A percentile compares a stretch with the other conserved stretches of the same genome.
phyloP scores from a whole-genome alignment of 1,284 basidiomycete species.

The Pyrrhoderma lamaoense region DNA sequence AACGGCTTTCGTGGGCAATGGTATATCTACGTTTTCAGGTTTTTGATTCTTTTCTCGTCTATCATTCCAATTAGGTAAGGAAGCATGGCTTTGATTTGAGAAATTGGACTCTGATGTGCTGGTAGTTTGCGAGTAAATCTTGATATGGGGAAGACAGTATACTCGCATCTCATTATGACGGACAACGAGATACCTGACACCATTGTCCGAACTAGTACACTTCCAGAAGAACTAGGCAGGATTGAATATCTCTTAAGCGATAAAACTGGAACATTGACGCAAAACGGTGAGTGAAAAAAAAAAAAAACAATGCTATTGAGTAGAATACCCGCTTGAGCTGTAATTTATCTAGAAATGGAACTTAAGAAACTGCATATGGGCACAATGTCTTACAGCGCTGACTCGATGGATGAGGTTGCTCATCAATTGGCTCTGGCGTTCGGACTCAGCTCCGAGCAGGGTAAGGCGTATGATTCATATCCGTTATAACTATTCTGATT shows the following conservation, averaged over 20 bases:
- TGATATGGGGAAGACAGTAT: constrained; percentile 99
- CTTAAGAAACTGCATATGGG: constrained; percentile 99
- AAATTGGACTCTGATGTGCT: too few relatives aligned
- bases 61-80: constrained; percentile 97
- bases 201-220: constrained; percentile 92
- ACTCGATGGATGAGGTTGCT: constrained; percentile 97
- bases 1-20: constrained; percentile 96
- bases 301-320: not conserved
- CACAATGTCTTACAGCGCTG: constrained; percentile 93
- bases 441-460: constrained; percentile 48
- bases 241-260: constrained; percentile 96
- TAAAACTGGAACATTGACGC: constrained; percentile 96
- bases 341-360: constrained; percentile 78
- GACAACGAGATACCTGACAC: constrained; percentile 92
- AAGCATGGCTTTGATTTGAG: too few relatives aligned
- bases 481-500: constrained; percentile 2
- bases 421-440: constrained; percentile 82
- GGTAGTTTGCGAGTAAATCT: constrained; percentile 91
- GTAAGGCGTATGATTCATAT: constrained; percentile 24
- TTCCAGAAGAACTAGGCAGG: constrained; percentile 94
- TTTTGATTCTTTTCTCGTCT: constrained; percentile 95
- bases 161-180: constrained; percentile 91
- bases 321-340: too few relatives aligned
- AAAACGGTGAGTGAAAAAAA: constrained; percentile 66
- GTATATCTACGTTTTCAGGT: constrained; percentile 96